A percentile compares a stretch with the other conserved stretches of the same genome.
Evolutionary conservation across 2,329 filamentous ascomycete genomes (phyloP).

Genomic region (Sporothrix protearum): DNA sequence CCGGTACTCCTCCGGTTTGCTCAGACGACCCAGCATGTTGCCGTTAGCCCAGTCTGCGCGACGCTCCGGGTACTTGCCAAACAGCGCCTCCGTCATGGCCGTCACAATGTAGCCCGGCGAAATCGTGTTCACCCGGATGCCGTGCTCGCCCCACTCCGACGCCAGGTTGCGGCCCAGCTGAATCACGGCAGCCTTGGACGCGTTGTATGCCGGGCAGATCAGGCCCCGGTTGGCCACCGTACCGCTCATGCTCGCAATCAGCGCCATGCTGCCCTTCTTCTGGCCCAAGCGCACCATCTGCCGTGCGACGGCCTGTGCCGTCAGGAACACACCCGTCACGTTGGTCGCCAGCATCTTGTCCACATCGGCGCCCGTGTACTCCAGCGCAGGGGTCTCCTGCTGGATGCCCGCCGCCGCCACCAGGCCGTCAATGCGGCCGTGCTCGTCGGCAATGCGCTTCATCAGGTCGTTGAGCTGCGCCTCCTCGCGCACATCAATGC

Average conservation of each 20-base stretch:
- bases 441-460: constrained; percentile 62
- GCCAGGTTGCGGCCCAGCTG: constrained; percentile 69
- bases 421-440: constrained; percentile 74
- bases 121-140: constrained; percentile 77
- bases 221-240: constrained; percentile 61
- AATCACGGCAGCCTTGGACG: constrained; percentile 70
- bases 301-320: constrained; percentile 80
- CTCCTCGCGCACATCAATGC: constrained; percentile 75
- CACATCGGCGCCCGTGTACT: constrained; percentile 71
- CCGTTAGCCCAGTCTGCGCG: constrained; percentile 69
- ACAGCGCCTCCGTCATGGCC: constrained; percentile 78
- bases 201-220: constrained; percentile 67
- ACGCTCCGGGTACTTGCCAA: constrained; percentile 69
- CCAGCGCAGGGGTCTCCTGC: constrained; percentile 77
- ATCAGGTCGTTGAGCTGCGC: constrained; percentile 64
- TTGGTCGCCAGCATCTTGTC: constrained; percentile 81
- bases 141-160: constrained; percentile 66
- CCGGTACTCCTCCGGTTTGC: constrained; percentile 65
- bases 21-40: constrained; percentile 76
- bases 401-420: constrained; percentile 70
- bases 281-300: constrained; percentile 62
- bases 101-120: constrained; percentile 78
- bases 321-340: constrained; percentile 80
- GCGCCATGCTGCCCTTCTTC: constrained; percentile 56
- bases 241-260: constrained; percentile 70